phyloP scores from a whole-genome alignment of 768 basidiomycete species.

The Suillus ampliporus region DNA sequence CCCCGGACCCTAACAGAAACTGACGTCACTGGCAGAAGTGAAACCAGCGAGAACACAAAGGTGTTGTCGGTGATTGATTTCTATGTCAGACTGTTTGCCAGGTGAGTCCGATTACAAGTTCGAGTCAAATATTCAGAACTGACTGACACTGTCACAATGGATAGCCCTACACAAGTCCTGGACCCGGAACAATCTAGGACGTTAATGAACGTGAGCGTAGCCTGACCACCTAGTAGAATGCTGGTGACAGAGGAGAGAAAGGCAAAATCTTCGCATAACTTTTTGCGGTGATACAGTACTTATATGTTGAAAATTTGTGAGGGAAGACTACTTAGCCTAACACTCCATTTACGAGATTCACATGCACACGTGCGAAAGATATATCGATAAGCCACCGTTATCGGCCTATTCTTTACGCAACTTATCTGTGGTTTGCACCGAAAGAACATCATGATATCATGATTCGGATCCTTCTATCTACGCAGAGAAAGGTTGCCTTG shows the following conservation, averaged over 20 bases:
- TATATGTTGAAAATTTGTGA: conserved; percentile 8
- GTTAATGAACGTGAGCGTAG: neutral
- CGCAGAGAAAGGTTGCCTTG: neutral
- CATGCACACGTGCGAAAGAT: conserved; percentile 9
- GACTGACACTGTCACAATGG: neutral
- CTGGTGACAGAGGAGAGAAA: neutral
- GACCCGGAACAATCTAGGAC: neutral
- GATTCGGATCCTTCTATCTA: neutral
- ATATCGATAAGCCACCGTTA: conserved; percentile 2
- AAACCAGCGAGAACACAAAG: neutral
- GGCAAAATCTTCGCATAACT: neutral
- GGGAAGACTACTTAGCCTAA: neutral
- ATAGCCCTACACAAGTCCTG: neutral
- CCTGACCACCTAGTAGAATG: neutral
- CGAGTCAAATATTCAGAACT: neutral
- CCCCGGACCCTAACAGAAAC: neutral
- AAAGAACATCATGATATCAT: no score
- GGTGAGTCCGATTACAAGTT: neutral
- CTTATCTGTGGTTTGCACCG: neutral
- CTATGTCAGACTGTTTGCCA: neutral
- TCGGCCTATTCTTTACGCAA: neutral
- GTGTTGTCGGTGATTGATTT: neutral
- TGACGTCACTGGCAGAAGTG: conserved; percentile 6
- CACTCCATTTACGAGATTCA: neutral
- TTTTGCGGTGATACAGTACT: neutral